Evolutionary conservation across 345 rosid genomes (phyloP).

Genomic region (Angophora floribunda): DNA sequence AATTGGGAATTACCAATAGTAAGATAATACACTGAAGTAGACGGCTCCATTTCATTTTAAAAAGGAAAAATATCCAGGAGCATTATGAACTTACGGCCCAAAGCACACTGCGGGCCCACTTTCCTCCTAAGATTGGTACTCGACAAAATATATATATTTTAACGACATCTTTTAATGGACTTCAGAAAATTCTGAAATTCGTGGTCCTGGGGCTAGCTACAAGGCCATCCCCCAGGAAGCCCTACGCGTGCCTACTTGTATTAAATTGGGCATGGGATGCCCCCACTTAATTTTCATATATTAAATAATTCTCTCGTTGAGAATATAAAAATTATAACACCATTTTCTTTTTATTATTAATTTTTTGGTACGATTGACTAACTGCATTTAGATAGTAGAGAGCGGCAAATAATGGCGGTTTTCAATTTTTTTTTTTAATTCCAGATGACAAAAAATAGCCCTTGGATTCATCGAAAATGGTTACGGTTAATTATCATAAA

Average conservation of each 20-base stretch:
- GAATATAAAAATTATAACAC: neutral
- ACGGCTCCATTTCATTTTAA: neutral
- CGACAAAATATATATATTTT: neutral
- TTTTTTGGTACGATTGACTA: neutral
- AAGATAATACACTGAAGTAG: neutral
- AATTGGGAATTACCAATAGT: neutral
- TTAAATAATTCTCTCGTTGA: neutral
- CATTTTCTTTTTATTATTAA: neutral
- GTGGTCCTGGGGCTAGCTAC: neutral
- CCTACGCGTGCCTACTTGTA: fast-evolving
- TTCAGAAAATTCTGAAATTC: neutral
- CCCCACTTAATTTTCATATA: neutral
- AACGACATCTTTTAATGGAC: neutral
- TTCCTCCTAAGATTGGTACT: neutral
- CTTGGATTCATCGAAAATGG: neutral
- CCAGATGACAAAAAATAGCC: neutral
- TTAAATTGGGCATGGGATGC: neutral
- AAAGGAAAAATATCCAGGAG: neutral
- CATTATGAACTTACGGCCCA: neutral
- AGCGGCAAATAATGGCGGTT: neutral
- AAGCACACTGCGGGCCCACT: neutral
- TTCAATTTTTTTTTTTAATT: neutral
- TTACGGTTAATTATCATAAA: neutral
- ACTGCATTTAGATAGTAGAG: neutral
- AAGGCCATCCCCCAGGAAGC: no score